Conservation (phyloP, 2,329 filamentous ascomycete genomes). For the Xylariaceae sp. region DNA sequence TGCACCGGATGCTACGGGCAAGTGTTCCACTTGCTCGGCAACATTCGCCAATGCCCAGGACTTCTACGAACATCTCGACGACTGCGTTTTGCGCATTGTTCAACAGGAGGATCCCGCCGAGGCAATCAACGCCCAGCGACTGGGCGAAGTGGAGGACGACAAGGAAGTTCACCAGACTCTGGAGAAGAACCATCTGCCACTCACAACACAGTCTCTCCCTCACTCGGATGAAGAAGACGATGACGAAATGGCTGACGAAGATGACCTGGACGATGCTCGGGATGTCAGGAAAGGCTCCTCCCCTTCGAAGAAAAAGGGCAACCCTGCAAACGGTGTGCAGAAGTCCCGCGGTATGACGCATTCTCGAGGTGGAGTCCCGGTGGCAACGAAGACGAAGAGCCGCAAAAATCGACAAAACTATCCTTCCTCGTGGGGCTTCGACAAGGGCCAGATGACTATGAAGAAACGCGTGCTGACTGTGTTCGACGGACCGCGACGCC, state of each 20-base stretch:
- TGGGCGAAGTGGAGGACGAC: slow-evolving; percentile 64
- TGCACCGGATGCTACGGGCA: slow-evolving; percentile 77
- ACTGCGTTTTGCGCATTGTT: slow-evolving; percentile 68
- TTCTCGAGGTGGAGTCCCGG: slow-evolving; percentile 67
- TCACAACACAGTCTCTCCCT: slow-evolving; percentile 36
- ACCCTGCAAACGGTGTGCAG: slow-evolving; percentile 54
- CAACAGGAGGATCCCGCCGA: slow-evolving; percentile 68
- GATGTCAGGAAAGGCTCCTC: slow-evolving; percentile 47
- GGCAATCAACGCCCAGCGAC: slow-evolving; percentile 62
- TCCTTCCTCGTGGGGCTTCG: slow-evolving; percentile 88
- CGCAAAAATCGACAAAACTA: slow-evolving; percentile 93
- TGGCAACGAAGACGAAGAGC: slow-evolving; percentile 55
- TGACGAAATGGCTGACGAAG: slow-evolving; percentile 53
- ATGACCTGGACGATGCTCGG: slow-evolving; percentile 57
- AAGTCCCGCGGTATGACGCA: slow-evolving; percentile 72
- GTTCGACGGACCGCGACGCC: slow-evolving; percentile 79
- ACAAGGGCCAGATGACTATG: slow-evolving; percentile 92
- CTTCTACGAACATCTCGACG: slow-evolving; percentile 95
- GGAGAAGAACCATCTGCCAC: slow-evolving; percentile 58
- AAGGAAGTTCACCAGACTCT: slow-evolving; percentile 58
- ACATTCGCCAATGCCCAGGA: slow-evolving; percentile 93
- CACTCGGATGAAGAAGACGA: slow-evolving; percentile 49
- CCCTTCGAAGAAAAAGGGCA: slow-evolving; percentile 56
- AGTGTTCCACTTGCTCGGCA: slow-evolving; percentile 89
- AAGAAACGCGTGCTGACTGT: slow-evolving; percentile 95